phyloP scores from a whole-genome alignment of 495 filamentous ascomycete genomes.

The Durotheca rogersii region DNA sequence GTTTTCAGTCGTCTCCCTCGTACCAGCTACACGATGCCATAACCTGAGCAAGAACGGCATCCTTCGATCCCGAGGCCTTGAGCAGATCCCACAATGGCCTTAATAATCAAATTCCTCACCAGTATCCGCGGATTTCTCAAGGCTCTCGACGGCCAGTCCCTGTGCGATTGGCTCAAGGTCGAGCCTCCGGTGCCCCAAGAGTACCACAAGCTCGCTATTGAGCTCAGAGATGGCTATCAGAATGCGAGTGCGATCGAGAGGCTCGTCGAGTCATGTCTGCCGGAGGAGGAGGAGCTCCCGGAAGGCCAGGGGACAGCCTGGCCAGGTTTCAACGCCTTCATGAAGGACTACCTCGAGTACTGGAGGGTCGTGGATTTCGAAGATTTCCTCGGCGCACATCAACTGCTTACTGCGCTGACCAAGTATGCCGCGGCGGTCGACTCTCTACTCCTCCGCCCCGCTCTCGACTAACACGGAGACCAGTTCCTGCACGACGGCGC shows the following conservation, averaged over 20 bases:
- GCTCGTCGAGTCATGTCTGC: slow-evolving; percentile 59
- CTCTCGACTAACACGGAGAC: slow-evolving; percentile 7
- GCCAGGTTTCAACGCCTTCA: slow-evolving; percentile 72
- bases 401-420: slow-evolving; percentile 66
- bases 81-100: slow-evolving; percentile 35
- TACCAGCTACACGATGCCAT: slow-evolving; percentile 7
- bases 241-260: slow-evolving; percentile 57
- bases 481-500: slow-evolving; percentile 75
- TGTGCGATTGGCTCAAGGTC: slow-evolving; percentile 49
- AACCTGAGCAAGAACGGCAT: slow-evolving; percentile 1
- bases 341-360: slow-evolving; percentile 76
- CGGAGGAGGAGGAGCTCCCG: slow-evolving; percentile 45
- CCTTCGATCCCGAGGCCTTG: neutral
- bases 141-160: slow-evolving; percentile 40
- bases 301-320: slow-evolving; percentile 62
- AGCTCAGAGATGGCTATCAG: slow-evolving; percentile 61
- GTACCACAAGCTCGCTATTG: slow-evolving; percentile 65
- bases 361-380: slow-evolving; percentile 74
- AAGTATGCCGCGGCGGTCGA: slow-evolving; percentile 54
- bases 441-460: neutral
- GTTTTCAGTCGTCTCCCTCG: too few species aligned
- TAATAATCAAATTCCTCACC: slow-evolving; percentile 42
- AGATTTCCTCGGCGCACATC: slow-evolving; percentile 72
- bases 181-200: slow-evolving; percentile 52
- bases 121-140: slow-evolving; percentile 44